Evolutionary conservation across 2,329 filamentous ascomycete species (phyloP), one percentile per base, ranked within the genome.

Genomic region (Albophoma yamanashiensis): DNA sequence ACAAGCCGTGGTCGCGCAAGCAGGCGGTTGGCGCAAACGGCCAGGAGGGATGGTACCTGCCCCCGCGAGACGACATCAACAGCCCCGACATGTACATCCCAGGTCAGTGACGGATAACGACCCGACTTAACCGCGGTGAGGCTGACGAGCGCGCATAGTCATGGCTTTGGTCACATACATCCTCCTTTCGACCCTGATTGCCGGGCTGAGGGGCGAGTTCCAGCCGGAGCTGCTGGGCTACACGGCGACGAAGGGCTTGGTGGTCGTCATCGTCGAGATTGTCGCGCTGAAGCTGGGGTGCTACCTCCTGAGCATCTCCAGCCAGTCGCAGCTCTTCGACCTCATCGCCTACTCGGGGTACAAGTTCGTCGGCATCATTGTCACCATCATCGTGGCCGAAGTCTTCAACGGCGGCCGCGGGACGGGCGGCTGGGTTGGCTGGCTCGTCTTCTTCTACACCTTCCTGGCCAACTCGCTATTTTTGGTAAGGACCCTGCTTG

Each of bases 81-180:
- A 95, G 91, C 65, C 94, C 95, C 20, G 94, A 99, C 76, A 97
- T 99, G 92, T 99, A 99, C 78, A 99, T 99, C 68, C 92, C 92
- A 61, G 75, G 78, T 81, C 67, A 42, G 75, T 69, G 39, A 15
- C 50, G 20, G 22, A 8, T n/a, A n/a, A 3, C 25, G 38, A 20
- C 38, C 25, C 7, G n/a, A 11, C 11, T 8, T 17, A 9, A 7
- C 27, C 27, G 9, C 34, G 27, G n/a, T 25, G 27, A 56, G 55
- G 56, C 70, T 72, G 59, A 73, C 65, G n/a, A 12, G 17, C 11
- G n/a, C 4, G 8, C 11, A 56, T 39, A 74, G 89, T 95, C 69
- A 99, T 99, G 94, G 93, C 94, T 1, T 81, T 99, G 58, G 92
- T 97, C 55, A 99, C 94, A 31, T 99, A 99, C 75, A 96, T 99